Base-by-base conservation (phyloP, 345 rosid genomes). In the Gossypium thurberi region DNA sequence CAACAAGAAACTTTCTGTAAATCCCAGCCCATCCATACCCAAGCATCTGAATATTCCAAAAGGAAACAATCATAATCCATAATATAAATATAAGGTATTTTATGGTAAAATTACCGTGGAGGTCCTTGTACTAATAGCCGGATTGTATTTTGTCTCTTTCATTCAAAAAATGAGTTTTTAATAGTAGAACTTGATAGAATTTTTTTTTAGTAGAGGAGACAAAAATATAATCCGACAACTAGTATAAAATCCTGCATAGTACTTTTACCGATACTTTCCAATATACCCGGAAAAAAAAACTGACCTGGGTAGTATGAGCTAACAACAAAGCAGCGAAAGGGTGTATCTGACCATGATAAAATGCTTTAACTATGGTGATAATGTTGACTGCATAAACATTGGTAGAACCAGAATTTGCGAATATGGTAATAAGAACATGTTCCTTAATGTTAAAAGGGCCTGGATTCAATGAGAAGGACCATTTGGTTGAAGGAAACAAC, bases 401-500 rank as follows among this genome's bases (percentile, higher is more conserved):
- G 5, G 25, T 83, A 4, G 88, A 84, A 33, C 91, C 88, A 0
- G 85, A 61, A 64, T 79, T 83, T 2, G 87, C 83, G 2, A 85
- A 85, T 55, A 88, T 85, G 15, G 89, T 85, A 76, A 85, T 80
- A 11, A 88, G 78, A 26, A 84, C 88, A 65, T 85, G 89, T 62
- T 88, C 91, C 69, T 85, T 88, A 15, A 84, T 28, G 78, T 81
- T 88, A 76, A 85, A 88, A 20, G 88, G 91, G 62, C 89, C 91
- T 44, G 89, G 88, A 79, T 83, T 85, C 69, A 85, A 60, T 10
- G 86, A 82, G 57, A 84, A 80, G 0, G 84, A 73, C 83, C 82
- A 83, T 44, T 76, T 80, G 3, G 85, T 85, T 56, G 74, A 21
- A 0, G 84, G 88, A 65, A 33, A 33, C 40, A 88, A 21, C 8